Evolutionary conservation across 176 grass and related monocot species (phyloP), one percentile per base, ranked within the genome.

Genomic region (Oryza australiensis): DNA sequence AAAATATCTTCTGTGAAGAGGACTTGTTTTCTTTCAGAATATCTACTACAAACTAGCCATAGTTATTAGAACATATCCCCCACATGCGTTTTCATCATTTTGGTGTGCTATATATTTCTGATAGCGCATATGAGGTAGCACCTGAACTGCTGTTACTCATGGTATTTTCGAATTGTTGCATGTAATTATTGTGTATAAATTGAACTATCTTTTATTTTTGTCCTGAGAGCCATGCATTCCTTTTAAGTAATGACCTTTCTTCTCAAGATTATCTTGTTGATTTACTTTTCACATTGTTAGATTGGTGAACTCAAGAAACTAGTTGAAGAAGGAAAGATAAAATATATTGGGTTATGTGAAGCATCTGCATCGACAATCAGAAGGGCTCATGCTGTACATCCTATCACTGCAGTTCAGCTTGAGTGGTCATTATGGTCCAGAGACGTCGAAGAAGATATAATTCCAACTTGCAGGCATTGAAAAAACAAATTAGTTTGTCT

Each of bases 341-440:
- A 90, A 4, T 92, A 95, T 15, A 83, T 95, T 1, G 93, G 93
- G 1, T 53, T 95, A 32, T 95, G 83, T 0, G 90, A 92, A 53
- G 90, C 93, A 11, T 92, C 84, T 14, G 73, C 85, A 4, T 83
- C 82, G 13, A 94, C 92, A 68, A 94, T 94, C 0, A 72, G 87
- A 64, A 88, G 93, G 74, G 93, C 93, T 41, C 87, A 95, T 35
- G 85, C 84, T 3, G 90, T 95, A 11, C 93, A 95, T 66, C 93
- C 88, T 27, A 88, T 95, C 51, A 85, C 81, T 1, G 85, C 90
- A 1, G 69, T 92, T 20, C 85, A 95, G 32, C 48, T 92, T 7
- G 92, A 94, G 53, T 94, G 89, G 86, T 89, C 92, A 32, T 33
- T 94, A 12, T 95, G 90, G 93, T 75, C 87, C 8, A 86, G 93